Conservation (phyloP, 805 yeast species). For the Wickerhamiella allomyrinae region DNA sequence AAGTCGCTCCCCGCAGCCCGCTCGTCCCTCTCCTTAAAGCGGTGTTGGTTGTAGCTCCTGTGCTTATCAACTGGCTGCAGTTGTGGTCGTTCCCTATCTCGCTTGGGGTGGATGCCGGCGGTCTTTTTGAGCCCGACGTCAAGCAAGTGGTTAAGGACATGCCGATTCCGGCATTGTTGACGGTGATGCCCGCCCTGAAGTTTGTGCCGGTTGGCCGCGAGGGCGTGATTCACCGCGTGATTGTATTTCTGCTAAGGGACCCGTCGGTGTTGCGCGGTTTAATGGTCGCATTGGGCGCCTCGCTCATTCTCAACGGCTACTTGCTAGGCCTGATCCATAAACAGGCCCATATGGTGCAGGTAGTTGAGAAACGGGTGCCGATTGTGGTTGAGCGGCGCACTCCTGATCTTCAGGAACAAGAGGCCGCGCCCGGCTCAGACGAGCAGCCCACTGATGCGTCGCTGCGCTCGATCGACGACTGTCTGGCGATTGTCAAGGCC, state of each 20-base stretch:
- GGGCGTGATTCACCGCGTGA: constrained; percentile 10
- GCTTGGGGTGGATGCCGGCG: constrained; percentile 18
- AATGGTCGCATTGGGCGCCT: constrained; percentile 55
- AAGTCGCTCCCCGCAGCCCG: constrained; percentile 8
- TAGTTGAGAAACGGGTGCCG: constrained; percentile 24
- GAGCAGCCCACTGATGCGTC: neutral
- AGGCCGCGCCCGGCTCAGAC: too few species aligned
- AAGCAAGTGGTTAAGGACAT: constrained; percentile 7
- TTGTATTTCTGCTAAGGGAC: constrained; percentile 6
- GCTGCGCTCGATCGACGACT: constrained; percentile 37
- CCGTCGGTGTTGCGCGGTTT: constrained; percentile 28
- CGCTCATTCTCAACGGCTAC: constrained; percentile 70
- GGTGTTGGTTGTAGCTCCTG: constrained; percentile 22
- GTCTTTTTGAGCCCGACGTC: constrained; percentile 12
- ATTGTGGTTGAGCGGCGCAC: constrained; percentile 17
- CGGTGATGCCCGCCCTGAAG: constrained; percentile 27
- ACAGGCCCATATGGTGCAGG: constrained; percentile 18
- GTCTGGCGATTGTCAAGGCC: constrained; percentile 45
- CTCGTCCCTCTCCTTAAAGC: constrained; percentile 18
- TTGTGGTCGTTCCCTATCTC: constrained; percentile 22
- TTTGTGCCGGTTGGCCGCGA: constrained; percentile 18
- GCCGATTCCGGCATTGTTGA: constrained; percentile 20
- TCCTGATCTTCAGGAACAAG: too few species aligned
- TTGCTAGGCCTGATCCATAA: constrained; percentile 61
- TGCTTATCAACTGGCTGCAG: constrained; percentile 26